Evolutionary conservation across 2,329 filamentous ascomycete genomes (phyloP).

Genomic region (Penicillium sp.): DNA sequence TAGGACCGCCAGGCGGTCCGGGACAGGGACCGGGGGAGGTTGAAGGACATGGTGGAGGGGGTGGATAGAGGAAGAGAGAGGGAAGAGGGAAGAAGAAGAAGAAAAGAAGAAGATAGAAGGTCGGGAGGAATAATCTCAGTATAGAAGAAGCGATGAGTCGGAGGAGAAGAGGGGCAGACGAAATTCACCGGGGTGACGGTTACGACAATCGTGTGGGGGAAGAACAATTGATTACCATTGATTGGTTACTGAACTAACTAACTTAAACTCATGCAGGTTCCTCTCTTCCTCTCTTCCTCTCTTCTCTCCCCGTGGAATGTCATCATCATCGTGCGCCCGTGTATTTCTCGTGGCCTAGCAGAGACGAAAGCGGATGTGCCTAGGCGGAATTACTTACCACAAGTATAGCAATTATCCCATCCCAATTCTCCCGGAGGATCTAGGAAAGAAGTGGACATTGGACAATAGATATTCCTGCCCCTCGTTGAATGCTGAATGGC

Average conservation of each 20-base stretch:
- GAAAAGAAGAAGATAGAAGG: not conserved
- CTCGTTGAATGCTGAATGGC: not conserved
- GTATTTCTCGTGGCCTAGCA: not conserved
- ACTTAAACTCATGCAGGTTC: slow-evolving; percentile 11
- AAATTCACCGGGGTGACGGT: slow-evolving; percentile 28
- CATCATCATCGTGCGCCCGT: not conserved
- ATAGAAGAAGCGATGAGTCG: not conserved
- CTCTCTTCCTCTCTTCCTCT: not conserved
- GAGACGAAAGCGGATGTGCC: not conserved
- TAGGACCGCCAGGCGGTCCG: slow-evolving; percentile 42
- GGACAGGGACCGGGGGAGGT: slow-evolving; percentile 38
- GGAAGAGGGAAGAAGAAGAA: not conserved
- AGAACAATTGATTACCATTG: not conserved
- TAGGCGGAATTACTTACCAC: not conserved
- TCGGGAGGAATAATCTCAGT: not conserved
- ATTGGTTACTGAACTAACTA: not conserved
- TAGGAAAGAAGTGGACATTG: not conserved
- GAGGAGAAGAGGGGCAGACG: slow-evolving; percentile 6
- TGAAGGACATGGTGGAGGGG: slow-evolving; percentile 35
- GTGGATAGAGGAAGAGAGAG: not conserved
- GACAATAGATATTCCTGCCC: not conserved
- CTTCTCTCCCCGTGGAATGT: not conserved
- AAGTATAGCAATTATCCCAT: not conserved
- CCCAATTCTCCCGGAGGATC: not conserved
- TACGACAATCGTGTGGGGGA: slow-evolving; percentile 18